Percentiles rank a stretch among this genome's conserved stretches.
Evolutionary conservation across 176 grass and related monocot species (phyloP).

Genomic region (Carex parvula): DNA sequence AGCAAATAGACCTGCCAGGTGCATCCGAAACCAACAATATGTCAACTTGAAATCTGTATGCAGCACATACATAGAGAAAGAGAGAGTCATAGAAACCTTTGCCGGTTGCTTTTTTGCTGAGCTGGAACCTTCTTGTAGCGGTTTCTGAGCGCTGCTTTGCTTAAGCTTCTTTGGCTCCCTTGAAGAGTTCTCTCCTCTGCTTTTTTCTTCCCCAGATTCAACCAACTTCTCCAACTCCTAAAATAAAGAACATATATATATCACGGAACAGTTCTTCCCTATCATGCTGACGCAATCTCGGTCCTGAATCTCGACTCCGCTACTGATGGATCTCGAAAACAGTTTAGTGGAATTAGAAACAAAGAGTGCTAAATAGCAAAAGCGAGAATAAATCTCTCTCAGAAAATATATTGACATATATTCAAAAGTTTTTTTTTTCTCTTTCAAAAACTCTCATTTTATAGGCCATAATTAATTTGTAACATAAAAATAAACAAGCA

Average conservation of each 20-base stretch:
- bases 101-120: constrained; percentile 3
- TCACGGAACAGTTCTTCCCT: neutral
- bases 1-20: neutral
- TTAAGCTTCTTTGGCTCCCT: constrained; percentile 24
- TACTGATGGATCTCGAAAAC: too few relatives aligned
- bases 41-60: neutral
- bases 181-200: neutral
- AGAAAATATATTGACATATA: too few relatives aligned
- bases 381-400: too few relatives aligned
- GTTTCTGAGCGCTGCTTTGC: neutral
- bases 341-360: too few relatives aligned
- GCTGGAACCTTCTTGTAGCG: constrained; percentile 1
- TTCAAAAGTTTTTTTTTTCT: too few relatives aligned
- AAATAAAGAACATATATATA: neutral
- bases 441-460: too few relatives aligned
- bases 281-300: too few relatives aligned
- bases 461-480: too few relatives aligned
- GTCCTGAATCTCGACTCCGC: too few relatives aligned
- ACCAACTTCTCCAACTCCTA: neutral
- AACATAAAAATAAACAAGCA: too few relatives aligned
- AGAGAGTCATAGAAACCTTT: constrained; percentile 5
- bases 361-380: too few relatives aligned
- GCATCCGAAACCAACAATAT: neutral
- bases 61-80: constrained; percentile 1
- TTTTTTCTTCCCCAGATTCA: neutral